Conservation (phyloP, 106 monocot species). For the Dioscorea dumetorum region DNA sequence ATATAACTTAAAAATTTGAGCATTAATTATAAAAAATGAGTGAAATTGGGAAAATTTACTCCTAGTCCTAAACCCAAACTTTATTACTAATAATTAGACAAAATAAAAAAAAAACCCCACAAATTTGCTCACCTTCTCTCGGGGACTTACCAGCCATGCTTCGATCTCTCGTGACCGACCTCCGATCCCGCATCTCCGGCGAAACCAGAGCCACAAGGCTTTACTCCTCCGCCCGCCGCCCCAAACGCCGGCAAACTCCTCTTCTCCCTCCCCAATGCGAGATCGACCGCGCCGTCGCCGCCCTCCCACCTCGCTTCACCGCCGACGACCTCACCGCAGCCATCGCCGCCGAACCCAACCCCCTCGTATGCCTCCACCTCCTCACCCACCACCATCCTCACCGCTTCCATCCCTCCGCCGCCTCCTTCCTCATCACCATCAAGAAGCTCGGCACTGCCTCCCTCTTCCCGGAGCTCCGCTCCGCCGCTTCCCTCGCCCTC, state of each 20-base stretch:
- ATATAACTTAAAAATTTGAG: no score
- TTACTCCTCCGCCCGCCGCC: not conserved
- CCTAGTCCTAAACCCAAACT: not conserved
- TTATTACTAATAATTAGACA: not conserved
- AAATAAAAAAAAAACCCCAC: no score
- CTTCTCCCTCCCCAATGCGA: constrained; percentile 7
- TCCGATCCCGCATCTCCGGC: not conserved
- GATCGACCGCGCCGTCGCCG: constrained; percentile 24
- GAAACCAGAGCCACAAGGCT: not conserved
- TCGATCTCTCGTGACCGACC: not conserved
- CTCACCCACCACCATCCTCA: constrained; percentile 26
- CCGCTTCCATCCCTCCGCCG: constrained; percentile 22
- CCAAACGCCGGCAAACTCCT: not conserved
- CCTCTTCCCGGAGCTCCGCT: constrained; percentile 42
- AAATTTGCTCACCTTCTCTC: not conserved
- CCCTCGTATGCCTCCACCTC: constrained; percentile 40
- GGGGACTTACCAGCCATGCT: not conserved
- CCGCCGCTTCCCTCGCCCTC: constrained; percentile 45
- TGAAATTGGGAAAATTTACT: not conserved
- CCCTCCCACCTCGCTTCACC: constrained; percentile 53
- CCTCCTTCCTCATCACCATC: constrained; percentile 49
- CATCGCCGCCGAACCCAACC: constrained; percentile 36
- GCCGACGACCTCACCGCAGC: constrained; percentile 30
- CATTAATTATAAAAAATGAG: no score
- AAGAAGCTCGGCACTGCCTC: constrained; percentile 49